Evolutionary conservation across 306 rosid species (phyloP).

Genomic region (Lotus japonicus): DNA sequence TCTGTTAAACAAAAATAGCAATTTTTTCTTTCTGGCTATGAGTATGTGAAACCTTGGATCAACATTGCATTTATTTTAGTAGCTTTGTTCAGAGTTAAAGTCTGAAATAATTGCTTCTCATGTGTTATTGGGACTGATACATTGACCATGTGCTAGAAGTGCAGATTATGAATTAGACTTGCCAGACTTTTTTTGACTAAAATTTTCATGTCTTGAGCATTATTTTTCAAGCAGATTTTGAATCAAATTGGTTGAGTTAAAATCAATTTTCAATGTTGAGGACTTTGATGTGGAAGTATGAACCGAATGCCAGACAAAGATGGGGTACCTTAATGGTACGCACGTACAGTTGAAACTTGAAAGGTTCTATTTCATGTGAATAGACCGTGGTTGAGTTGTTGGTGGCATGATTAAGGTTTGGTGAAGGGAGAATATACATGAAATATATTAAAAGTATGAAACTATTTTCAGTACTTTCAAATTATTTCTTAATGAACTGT

Average conservation of each 20-base stretch:
- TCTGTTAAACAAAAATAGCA: not conserved
- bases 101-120: conserved; percentile 27
- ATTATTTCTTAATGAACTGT: no score
- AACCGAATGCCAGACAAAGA: not conserved
- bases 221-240: not conserved
- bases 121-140: conserved; percentile 15
- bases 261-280: not conserved
- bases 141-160: not conserved
- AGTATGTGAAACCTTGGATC: conserved; percentile 3
- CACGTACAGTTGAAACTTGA: no score
- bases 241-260: not conserved
- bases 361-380: no score
- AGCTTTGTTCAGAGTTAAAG: conserved; percentile 6
- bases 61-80: conserved; percentile 1
- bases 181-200: not conserved
- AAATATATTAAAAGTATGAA: no score
- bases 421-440: no score
- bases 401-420: no score
- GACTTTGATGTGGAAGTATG: not conserved
- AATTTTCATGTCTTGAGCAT: not conserved
- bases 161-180: not conserved
- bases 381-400: no score
- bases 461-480: no score
- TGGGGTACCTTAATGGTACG: not conserved
- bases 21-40: not conserved